Percentiles rank a stretch among this genome's conserved stretches.
phyloP scores from a whole-genome alignment of 2,329 filamentous ascomycete genomes.

The Botrytis cinerea region DNA sequence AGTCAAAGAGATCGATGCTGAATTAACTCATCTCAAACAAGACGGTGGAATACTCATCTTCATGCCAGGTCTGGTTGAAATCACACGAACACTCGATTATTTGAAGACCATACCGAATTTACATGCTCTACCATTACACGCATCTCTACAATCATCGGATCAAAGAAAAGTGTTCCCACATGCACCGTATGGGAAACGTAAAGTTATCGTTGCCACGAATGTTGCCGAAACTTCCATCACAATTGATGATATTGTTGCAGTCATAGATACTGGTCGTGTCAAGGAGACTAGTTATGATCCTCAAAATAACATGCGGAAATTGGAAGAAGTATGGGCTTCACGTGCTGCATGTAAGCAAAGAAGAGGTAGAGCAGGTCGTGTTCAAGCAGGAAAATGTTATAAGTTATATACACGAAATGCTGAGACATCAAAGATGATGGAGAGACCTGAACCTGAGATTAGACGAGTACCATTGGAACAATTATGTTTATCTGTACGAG shows the following conservation, averaged over 20 bases:
- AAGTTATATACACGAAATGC: conserved; percentile 89
- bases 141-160: conserved; percentile 83
- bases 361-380: conserved; percentile 88
- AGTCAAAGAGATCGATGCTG: conserved; percentile 76
- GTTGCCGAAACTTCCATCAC: conserved; percentile 98
- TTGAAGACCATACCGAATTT: conserved; percentile 66
- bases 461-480: conserved; percentile 90
- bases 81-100: conserved; percentile 74
- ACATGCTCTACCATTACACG: conserved; percentile 85
- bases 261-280: conserved; percentile 92
- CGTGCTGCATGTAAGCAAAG: conserved; percentile 92
- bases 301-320: conserved; percentile 87
- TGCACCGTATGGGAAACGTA: conserved; percentile 77
- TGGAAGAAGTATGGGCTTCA: conserved; percentile 95
- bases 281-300: conserved; percentile 96
- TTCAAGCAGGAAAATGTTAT: conserved; percentile 88
- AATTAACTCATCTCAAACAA: conserved; percentile 64
- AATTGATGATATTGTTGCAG: conserved; percentile 94
- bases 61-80: conserved; percentile 87
- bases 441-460: conserved; percentile 91
- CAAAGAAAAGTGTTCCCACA: conserved; percentile 83
- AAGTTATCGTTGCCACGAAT: conserved; percentile 93
- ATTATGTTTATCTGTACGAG: conserved; percentile 88
- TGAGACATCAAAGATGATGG: conserved; percentile 78
- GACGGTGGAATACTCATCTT: conserved; percentile 94